phyloP scores from a whole-genome alignment of 1,284 basidiomycete species.

The Ceratobasidium sp. region DNA sequence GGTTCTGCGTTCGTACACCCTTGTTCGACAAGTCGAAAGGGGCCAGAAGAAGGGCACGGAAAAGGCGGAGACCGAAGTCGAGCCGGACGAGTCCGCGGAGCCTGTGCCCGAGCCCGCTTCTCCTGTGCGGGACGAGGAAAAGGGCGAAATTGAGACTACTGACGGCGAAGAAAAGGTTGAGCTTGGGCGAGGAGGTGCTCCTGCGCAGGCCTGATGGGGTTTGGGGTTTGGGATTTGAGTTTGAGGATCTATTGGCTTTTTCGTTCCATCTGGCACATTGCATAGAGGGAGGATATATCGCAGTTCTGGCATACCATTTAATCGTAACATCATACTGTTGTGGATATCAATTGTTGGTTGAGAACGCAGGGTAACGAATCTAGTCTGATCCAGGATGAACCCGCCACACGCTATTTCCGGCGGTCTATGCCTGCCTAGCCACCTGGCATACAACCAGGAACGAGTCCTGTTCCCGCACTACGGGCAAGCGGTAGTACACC shows the following conservation, averaged over 20 bases:
- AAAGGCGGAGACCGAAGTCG: not conserved
- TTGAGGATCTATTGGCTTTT: not conserved
- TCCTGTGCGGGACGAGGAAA: constrained; percentile 22
- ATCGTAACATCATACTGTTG: not conserved
- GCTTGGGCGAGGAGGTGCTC: constrained; percentile 8
- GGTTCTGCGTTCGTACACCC: constrained; percentile 32
- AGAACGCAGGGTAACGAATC: not conserved
- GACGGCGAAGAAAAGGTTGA: constrained; percentile 10
- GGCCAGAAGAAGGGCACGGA: constrained; percentile 33
- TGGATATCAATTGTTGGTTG: not conserved
- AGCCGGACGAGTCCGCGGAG: constrained; percentile 11
- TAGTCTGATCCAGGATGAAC: not conserved
- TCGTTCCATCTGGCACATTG: constrained; percentile 6
- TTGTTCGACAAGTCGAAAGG: constrained; percentile 36
- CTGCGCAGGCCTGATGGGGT: constrained; percentile 4
- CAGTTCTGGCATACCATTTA: constrained; percentile 6
- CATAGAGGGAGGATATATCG: not conserved
- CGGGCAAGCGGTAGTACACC: constrained; percentile 10
- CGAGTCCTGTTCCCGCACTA: constrained; percentile 8
- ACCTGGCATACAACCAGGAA: constrained; percentile 18
- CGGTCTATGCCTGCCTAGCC: not conserved
- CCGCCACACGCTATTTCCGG: not conserved
- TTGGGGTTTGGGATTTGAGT: not conserved
- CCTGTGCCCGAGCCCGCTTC: constrained; percentile 18
- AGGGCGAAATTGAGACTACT: not conserved